phyloP scores from a whole-genome alignment of 352 stramenopile species.

The Pythium coloratum region DNA sequence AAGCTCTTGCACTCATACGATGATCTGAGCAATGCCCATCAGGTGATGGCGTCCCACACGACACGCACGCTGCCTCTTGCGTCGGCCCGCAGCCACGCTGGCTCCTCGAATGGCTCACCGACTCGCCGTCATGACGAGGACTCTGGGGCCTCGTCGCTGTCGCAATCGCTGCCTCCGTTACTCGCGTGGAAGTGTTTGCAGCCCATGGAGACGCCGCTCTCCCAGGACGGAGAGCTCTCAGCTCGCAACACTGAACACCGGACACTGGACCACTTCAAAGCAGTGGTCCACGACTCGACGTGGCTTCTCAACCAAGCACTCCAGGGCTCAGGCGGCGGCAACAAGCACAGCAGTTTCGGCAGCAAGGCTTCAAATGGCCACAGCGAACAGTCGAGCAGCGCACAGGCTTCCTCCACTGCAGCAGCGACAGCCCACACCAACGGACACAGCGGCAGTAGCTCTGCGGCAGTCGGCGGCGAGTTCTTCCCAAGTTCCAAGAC shows the following conservation, averaged over 20 bases:
- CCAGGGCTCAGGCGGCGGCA: background rate
- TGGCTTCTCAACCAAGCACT: conserved; percentile 38
- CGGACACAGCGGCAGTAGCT: background rate
- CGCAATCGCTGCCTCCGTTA: background rate
- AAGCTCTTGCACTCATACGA: background rate
- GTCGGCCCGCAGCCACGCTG: background rate
- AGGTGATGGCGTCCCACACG: background rate
- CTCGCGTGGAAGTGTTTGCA: conserved; percentile 12
- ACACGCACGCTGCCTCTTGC: background rate
- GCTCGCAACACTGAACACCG: conserved; percentile 29
- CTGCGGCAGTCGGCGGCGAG: background rate
- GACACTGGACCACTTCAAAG: conserved; percentile 23
- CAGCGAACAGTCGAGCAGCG: background rate
- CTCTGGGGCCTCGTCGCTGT: background rate
- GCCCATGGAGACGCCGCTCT: conserved; percentile 24
- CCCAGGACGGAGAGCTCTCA: conserved; percentile 31
- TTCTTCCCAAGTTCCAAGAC: conserved; percentile 29
- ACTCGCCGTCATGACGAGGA: background rate
- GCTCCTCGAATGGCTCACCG: background rate
- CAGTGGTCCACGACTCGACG: conserved; percentile 30
- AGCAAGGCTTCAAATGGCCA: background rate
- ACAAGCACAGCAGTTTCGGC: conserved; percentile 6
- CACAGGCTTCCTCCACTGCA: background rate
- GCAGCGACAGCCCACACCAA: background rate
- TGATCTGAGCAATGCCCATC: background rate